Percentiles rank a stretch among this genome's conserved stretches.
phyloP scores from a whole-genome alignment of 176 grass and related monocot genomes.

The Juncus inflexus region DNA sequence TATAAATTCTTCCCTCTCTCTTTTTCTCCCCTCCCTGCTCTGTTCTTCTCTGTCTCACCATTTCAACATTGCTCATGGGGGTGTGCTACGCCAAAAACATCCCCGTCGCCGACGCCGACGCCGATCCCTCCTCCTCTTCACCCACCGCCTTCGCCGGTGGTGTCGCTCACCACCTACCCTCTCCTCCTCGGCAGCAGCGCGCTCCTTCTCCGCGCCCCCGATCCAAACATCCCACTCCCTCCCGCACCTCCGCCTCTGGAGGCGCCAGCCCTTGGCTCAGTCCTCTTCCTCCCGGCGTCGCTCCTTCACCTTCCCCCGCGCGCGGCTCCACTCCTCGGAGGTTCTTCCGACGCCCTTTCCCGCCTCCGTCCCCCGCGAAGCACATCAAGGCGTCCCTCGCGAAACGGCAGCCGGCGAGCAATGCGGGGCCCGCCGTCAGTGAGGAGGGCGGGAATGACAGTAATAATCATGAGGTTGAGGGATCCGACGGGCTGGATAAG shows the following conservation, averaged over 20 bases:
- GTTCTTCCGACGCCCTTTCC: slow-evolving; percentile 87
- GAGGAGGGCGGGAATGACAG: background rate
- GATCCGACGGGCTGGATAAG: slow-evolving; percentile 65
- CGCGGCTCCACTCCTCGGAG: slow-evolving; percentile 56
- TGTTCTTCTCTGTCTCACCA: background rate
- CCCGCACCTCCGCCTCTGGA: slow-evolving; percentile 19
- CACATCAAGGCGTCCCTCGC: slow-evolving; percentile 95
- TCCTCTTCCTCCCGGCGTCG: slow-evolving; percentile 70
- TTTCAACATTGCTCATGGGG: slow-evolving; percentile 43
- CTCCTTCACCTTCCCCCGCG: slow-evolving; percentile 79
- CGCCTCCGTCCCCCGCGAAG: slow-evolving; percentile 87
- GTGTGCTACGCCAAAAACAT: slow-evolving; percentile 88
- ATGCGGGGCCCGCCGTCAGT: slow-evolving; percentile 22
- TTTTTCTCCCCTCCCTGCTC: background rate
- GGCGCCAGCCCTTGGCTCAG: slow-evolving; percentile 70
- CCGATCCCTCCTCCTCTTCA: slow-evolving; percentile 26
- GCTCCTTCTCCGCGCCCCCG: slow-evolving; percentile 31
- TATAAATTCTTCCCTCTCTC: background rate
- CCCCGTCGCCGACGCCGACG: slow-evolving; percentile 38
- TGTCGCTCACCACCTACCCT: slow-evolving; percentile 17
- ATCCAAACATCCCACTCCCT: slow-evolving; percentile 23
- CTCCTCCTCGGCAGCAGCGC: slow-evolving; percentile 26
- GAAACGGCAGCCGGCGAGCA: slow-evolving; percentile 25
- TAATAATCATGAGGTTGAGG: slow-evolving; percentile 7
- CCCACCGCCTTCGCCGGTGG: background rate